Conservation (phyloP, 1,284 basidiomycete species). For the Cutaneotrichosporon dermatis region DNA sequence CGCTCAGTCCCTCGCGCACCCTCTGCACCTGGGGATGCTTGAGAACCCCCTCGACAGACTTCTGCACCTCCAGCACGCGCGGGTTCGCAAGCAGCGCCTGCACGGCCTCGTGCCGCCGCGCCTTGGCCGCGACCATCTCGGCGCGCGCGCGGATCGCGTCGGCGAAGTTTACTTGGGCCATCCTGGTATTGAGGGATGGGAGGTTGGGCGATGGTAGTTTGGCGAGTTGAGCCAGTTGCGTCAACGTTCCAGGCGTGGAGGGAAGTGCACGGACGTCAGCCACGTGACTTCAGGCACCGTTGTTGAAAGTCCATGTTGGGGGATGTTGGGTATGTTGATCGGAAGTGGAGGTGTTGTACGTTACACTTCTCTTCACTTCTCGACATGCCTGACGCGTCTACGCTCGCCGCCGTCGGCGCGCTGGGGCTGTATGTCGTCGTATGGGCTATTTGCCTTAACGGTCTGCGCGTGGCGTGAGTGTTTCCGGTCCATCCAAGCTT, state of each 20-base stretch:
- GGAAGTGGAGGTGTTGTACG: no score
- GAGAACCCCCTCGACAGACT: background rate
- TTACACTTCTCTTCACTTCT: no score
- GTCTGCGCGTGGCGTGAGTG: slow-evolving; percentile 70
- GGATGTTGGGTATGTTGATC: no score
- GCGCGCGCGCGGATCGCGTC: background rate
- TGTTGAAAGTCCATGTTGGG: no score
- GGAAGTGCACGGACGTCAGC: no score
- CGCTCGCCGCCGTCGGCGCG: slow-evolving; percentile 9
- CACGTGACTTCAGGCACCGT: no score
- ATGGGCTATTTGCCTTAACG: slow-evolving; percentile 71
- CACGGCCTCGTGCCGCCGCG: slow-evolving; percentile 1
- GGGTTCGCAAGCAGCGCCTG: background rate
- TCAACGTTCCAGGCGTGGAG: no score
- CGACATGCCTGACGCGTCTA: background rate
- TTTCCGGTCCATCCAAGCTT: no score
- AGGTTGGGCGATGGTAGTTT: no score
- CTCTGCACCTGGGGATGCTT: slow-evolving; percentile 9
- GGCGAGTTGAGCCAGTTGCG: no score
- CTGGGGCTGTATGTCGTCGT: slow-evolving; percentile 60
- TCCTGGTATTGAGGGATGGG: background rate
- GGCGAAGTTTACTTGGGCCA: background rate
- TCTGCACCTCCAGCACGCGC: no score
- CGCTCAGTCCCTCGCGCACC: background rate
- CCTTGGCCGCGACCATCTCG: slow-evolving; percentile 5